Evolutionary conservation across 2,329 filamentous ascomycete species (phyloP).

Genomic region (Rutstroemia sp.): DNA sequence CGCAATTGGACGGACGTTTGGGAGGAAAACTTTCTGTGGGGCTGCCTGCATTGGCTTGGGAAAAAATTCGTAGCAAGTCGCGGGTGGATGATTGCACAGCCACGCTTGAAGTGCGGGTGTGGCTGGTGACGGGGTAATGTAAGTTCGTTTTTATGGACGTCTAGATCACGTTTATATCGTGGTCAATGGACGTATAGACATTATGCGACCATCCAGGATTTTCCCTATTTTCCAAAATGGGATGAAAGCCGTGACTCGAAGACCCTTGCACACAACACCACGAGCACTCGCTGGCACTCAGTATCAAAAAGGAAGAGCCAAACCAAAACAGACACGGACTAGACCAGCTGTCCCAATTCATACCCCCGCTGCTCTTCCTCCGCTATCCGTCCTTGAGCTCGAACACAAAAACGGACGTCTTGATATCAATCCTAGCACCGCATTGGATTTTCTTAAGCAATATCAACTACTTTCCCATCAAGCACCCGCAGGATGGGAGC

Average conservation of each 20-base stretch:
- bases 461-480: constrained; percentile 3
- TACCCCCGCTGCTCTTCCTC: background rate
- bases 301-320: background rate
- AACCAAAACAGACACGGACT: background rate
- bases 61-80: too few species aligned
- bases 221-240: background rate
- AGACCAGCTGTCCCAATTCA: background rate
- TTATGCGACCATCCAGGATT: background rate
- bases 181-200: background rate
- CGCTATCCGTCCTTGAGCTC: too few species aligned
- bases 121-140: too few species aligned
- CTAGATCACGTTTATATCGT: background rate
- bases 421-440: constrained; percentile 17
- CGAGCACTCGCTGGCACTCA: background rate
- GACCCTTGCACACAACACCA: background rate
- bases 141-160: background rate
- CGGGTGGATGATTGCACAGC: too few species aligned
- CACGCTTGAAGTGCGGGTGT: too few species aligned
- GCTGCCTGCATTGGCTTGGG: too few species aligned
- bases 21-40: too few species aligned
- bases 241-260: background rate
- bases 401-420: constrained; percentile 13
- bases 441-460: constrained; percentile 21
- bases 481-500: constrained; percentile 13
- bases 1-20: background rate